These are phyloP conservation scores for Diplodia intermedia DNA, from an alignment of 2,329 filamentous ascomycete genomes.

Conservation along the genomic window DNA sequence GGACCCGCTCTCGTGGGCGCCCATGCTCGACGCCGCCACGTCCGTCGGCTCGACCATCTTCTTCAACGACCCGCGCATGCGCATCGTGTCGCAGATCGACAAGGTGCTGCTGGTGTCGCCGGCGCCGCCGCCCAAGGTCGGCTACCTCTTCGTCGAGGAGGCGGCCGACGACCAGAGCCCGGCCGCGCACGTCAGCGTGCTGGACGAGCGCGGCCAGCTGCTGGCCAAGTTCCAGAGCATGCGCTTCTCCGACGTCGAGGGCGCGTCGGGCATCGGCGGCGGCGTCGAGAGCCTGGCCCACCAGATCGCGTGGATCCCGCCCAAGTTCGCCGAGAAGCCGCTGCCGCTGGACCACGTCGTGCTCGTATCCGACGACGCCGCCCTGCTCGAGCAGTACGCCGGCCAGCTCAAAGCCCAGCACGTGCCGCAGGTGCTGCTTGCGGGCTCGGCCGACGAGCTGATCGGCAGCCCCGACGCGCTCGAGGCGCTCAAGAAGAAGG, in stretches of 20 bases:
- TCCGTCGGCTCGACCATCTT: slow-evolving; percentile 54
- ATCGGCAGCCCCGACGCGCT: slow-evolving; percentile 23
- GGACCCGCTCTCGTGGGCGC: slow-evolving; percentile 48
- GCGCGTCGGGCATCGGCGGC: slow-evolving; percentile 35
- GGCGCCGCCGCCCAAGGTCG: slow-evolving; percentile 42
- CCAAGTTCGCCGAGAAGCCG: slow-evolving; percentile 44
- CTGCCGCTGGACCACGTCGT: slow-evolving; percentile 39
- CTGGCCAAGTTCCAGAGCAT: slow-evolving; percentile 47
- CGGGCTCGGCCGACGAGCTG: slow-evolving; percentile 15
- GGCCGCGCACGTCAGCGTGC: slow-evolving; percentile 43
- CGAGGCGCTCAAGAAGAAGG: slow-evolving; percentile 23
- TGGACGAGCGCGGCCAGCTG: slow-evolving; percentile 41
- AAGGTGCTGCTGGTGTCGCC: slow-evolving; percentile 39
- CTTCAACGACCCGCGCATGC: slow-evolving; percentile 46
- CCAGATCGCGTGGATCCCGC: slow-evolving; percentile 50
- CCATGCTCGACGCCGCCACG: slow-evolving; percentile 52
- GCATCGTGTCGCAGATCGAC: slow-evolving; percentile 48
- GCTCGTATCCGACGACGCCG: slow-evolving; percentile 40
- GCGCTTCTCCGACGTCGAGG: slow-evolving; percentile 53
- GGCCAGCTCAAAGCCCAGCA: slow-evolving; percentile 35
- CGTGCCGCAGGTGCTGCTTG: slow-evolving; percentile 13
- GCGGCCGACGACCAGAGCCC: slow-evolving; percentile 38
- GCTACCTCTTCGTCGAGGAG: slow-evolving; percentile 47
- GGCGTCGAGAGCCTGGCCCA: slow-evolving; percentile 47
- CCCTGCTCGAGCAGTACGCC: slow-evolving; percentile 36